These are phyloP conservation scores for Pythium apleroticum DNA, from an alignment of 352 stramenopile species.

Conservation along the genomic window DNA sequence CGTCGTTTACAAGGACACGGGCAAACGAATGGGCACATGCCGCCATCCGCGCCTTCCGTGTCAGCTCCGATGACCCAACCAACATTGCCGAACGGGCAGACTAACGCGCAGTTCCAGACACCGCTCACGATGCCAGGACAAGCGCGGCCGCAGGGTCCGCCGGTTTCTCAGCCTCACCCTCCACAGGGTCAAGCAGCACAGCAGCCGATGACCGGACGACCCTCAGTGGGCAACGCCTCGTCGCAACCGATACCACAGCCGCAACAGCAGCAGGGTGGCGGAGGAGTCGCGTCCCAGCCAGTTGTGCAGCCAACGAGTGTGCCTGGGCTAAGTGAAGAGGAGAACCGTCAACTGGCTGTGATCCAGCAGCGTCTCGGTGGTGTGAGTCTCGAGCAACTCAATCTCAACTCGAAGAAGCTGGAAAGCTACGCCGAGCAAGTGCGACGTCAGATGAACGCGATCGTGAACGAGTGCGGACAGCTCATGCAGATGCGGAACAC, in stretches of 20 bases:
- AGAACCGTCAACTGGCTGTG: constrained; percentile 65
- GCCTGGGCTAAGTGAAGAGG: constrained; percentile 59
- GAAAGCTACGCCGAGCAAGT: constrained; percentile 82
- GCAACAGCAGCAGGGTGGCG: background rate
- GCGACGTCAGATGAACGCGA: constrained; percentile 72
- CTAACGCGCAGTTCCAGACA: constrained; percentile 4
- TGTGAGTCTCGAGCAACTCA: constrained; percentile 72
- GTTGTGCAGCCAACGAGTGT: constrained; percentile 15
- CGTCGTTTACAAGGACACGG: constrained; percentile 28
- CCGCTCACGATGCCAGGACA: background rate
- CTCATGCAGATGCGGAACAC: constrained; percentile 74
- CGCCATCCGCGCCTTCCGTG: background rate
- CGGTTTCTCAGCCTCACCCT: background rate
- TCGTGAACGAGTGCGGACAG: constrained; percentile 83
- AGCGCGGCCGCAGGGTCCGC: background rate
- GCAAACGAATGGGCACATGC: constrained; percentile 4
- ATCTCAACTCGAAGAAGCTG: constrained; percentile 77
- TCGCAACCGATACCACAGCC: constrained; percentile 3
- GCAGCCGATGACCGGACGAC: constrained; percentile 20
- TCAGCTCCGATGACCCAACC: constrained; percentile 1
- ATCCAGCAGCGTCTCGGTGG: constrained; percentile 74
- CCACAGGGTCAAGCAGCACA: constrained; percentile 21
- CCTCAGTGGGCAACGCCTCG: background rate
- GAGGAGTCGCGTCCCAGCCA: background rate
- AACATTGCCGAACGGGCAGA: background rate